These are phyloP conservation scores for Lactarius hengduanensis DNA, from an alignment of 768 basidiomycete species.

Conservation along the genomic window DNA sequence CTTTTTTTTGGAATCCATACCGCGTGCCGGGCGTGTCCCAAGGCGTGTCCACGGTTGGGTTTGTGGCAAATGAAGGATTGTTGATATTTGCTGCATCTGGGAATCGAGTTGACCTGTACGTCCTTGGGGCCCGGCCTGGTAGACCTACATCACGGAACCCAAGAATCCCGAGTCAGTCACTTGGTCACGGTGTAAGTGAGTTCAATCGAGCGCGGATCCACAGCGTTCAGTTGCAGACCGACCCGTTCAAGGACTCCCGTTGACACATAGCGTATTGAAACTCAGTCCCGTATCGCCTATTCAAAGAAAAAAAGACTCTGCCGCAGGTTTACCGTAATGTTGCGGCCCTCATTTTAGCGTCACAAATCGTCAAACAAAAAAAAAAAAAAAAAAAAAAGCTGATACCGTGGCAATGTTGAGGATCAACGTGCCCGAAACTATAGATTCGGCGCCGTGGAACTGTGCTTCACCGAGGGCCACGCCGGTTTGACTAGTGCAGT, in stretches of 20 bases:
- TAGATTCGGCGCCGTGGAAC: no score
- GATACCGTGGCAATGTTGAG: no score
- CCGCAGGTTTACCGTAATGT: not conserved
- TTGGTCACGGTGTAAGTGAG: not conserved
- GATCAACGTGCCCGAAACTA: not conserved
- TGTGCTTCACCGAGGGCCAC: no score
- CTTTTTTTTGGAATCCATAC: no score
- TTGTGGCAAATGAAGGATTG: not conserved
- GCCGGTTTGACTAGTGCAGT: no score
- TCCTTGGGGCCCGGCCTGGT: not conserved
- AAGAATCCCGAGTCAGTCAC: not conserved
- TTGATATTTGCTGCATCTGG: not conserved
- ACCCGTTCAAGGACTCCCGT: not conserved
- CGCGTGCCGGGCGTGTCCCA: not conserved
- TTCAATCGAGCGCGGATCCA: not conserved
- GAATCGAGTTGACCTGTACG: not conserved
- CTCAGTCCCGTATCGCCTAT: not conserved
- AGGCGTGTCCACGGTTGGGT: not conserved
- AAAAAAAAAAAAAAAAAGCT: no score
- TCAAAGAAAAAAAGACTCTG: not conserved
- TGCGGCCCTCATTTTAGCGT: not conserved
- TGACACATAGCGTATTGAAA: not conserved
- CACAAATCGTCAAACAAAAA: not conserved
- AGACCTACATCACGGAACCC: not conserved
- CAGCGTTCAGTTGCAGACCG: not conserved